Percentiles rank a stretch among this genome's conserved stretches.
Conservation (phyloP, 2,329 filamentous ascomycete species). For the Elsinoe ampelina region DNA sequence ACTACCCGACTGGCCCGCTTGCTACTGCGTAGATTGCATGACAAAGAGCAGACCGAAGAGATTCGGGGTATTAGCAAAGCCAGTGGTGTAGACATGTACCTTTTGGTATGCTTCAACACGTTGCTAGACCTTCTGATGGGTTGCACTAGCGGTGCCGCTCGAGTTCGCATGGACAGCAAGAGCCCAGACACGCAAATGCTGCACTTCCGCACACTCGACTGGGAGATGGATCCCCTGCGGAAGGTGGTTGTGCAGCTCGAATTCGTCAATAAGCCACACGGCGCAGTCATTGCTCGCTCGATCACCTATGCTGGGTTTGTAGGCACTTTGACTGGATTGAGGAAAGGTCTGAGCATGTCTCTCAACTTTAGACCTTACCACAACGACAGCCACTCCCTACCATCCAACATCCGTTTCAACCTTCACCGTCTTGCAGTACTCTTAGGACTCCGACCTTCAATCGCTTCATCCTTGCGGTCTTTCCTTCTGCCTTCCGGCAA, state of each 20-base stretch:
- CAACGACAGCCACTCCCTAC: constrained; percentile 28
- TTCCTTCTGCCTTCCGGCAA: constrained; percentile 29
- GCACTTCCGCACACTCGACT: constrained; percentile 47
- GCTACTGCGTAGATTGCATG: constrained; percentile 43
- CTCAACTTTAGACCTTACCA: constrained; percentile 45
- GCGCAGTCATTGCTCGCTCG: constrained; percentile 37
- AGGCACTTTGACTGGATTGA: constrained; percentile 43
- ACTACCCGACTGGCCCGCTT: constrained; percentile 35
- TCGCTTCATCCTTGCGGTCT: constrained; percentile 43
- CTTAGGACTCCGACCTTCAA: constrained; percentile 44
- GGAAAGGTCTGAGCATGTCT: constrained; percentile 38
- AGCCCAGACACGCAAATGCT: constrained; percentile 33
- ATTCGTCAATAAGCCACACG: constrained; percentile 26
- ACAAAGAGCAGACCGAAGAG: constrained; percentile 50
- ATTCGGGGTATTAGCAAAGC: constrained; percentile 47
- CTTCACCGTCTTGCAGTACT: constrained; percentile 45
- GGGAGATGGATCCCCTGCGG: constrained; percentile 37
- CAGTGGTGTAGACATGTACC: constrained; percentile 46
- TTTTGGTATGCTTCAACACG: constrained; percentile 54
- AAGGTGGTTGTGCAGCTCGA: constrained; percentile 34
- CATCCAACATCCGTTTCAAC: constrained; percentile 34
- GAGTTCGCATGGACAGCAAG: constrained; percentile 21
- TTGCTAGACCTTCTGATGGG: constrained; percentile 56
- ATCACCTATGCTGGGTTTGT: constrained; percentile 46
- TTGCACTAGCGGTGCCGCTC: constrained; percentile 50